Conservation (phyloP, 352 stramenopile genomes). For the Phytophthora fragariaefolia region DNA sequence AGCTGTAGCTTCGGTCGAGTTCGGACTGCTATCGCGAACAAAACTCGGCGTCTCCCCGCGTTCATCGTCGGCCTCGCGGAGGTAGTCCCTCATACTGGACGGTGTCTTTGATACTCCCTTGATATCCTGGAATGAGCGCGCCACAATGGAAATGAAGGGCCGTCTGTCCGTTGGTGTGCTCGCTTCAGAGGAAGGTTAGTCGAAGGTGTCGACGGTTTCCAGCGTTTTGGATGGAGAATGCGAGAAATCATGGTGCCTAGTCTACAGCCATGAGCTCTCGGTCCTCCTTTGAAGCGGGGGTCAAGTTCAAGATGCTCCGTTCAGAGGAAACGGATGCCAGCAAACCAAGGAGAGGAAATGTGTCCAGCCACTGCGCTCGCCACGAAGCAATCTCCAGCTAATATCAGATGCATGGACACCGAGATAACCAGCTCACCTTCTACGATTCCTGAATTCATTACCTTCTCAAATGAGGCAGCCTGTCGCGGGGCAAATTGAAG, state of each 20-base stretch:
- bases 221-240: constrained; percentile 20
- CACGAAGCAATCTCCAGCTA: not conserved
- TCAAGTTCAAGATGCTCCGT: constrained; percentile 7
- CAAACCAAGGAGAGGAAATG: not conserved
- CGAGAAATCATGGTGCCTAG: constrained; percentile 4
- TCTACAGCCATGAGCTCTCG: not conserved
- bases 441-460: not conserved
- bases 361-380: not conserved
- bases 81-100: constrained; percentile 28
- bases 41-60: constrained; percentile 11
- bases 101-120: not conserved
- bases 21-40: not conserved
- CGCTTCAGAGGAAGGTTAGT: constrained; percentile 24
- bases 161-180: constrained; percentile 30
- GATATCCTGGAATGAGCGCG: constrained; percentile 28
- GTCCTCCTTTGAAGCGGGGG: constrained; percentile 2
- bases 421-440: not conserved
- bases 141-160: constrained; percentile 17
- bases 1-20: constrained; percentile 5
- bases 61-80: constrained; percentile 19
- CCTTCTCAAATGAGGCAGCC: not conserved
- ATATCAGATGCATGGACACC: not conserved
- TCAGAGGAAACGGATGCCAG: not conserved
- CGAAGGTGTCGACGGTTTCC: constrained; percentile 34
- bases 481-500: constrained; percentile 26